Conservation (phyloP, 1,139 yeast species). For the Pichia sp. region DNA sequence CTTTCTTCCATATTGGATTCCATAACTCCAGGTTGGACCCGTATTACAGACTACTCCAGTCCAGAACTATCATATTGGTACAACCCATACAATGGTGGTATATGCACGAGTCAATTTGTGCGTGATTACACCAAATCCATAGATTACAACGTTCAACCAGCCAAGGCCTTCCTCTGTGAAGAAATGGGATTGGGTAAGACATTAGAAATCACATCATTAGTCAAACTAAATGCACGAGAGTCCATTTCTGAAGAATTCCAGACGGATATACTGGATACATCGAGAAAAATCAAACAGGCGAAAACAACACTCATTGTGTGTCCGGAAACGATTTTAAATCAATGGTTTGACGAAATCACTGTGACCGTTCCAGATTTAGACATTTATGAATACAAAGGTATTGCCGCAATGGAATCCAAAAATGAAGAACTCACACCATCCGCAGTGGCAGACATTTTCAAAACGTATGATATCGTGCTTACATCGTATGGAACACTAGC, state of each 20-base stretch:
- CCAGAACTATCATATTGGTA: slow-evolving; percentile 37
- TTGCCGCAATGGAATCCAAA: slow-evolving; percentile 36
- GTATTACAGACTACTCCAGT: slow-evolving; percentile 26
- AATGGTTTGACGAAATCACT: slow-evolving; percentile 78
- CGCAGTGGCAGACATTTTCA: slow-evolving; percentile 37
- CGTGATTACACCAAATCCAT: slow-evolving; percentile 28
- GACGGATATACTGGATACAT: slow-evolving; percentile 42
- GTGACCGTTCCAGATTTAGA: slow-evolving; percentile 56
- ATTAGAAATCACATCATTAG: slow-evolving; percentile 70
- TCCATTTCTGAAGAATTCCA: slow-evolving; percentile 9
- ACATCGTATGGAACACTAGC: slow-evolving; percentile 74
- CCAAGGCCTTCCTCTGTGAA: slow-evolving; percentile 76
- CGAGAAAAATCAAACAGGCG: slow-evolving; percentile 48
- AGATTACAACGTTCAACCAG: slow-evolving; percentile 34
- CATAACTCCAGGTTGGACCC: slow-evolving; percentile 54
- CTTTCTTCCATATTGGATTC: slow-evolving; percentile 35
- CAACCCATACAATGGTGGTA: slow-evolving; percentile 49
- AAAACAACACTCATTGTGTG: slow-evolving; percentile 81
- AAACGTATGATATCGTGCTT: slow-evolving; percentile 64
- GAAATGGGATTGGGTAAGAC: slow-evolving; percentile 99
- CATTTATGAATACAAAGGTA: slow-evolving; percentile 64
- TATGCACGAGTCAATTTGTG: slow-evolving; percentile 38
- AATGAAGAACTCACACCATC: slow-evolving; percentile 37
- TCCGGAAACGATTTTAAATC: slow-evolving; percentile 77
- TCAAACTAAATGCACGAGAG: slow-evolving; percentile 53